phyloP scores from a whole-genome alignment of 2,329 filamentous ascomycete genomes.

The Cercospora sesami region DNA sequence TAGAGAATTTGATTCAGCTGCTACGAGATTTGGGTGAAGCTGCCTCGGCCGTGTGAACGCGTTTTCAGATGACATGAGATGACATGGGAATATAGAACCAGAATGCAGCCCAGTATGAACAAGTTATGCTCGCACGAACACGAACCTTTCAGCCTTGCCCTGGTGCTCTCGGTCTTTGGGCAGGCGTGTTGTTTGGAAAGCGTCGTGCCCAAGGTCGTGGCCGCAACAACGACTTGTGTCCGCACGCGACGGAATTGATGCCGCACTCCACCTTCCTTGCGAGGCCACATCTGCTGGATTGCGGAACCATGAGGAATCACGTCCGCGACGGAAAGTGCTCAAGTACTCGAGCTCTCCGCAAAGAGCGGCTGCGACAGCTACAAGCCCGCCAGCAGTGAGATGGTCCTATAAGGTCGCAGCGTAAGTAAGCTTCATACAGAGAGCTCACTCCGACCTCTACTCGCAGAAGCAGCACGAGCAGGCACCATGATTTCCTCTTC shows the following conservation, averaged over 20 bases:
- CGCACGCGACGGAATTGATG: background rate
- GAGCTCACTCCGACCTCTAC: background rate
- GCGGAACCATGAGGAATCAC: constrained; percentile 3
- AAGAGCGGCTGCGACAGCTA: background rate
- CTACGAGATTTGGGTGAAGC: constrained; percentile 27
- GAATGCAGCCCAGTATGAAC: background rate
- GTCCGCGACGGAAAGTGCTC: constrained; percentile 12
- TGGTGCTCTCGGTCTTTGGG: too few species aligned
- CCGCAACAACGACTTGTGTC: background rate
- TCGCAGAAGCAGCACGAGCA: background rate
- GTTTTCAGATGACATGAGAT: background rate
- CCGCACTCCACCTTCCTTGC: background rate
- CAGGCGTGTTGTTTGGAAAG: background rate
- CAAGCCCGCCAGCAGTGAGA: background rate
- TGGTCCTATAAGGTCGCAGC: background rate
- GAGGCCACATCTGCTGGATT: background rate
- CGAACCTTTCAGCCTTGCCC: too few species aligned
- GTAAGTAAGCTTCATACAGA: background rate
- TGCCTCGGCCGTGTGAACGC: constrained; percentile 20
- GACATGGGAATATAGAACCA: background rate
- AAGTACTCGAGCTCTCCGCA: constrained; percentile 4
- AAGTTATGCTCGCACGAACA: background rate
- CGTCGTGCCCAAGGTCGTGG: background rate
- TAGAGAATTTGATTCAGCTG: constrained; percentile 27
- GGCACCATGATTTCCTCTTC: constrained; percentile 14